Percentiles rank a stretch among this genome's conserved stretches.
phyloP scores from a whole-genome alignment of 208 protist species.

The Porcisia hertigi region DNA sequence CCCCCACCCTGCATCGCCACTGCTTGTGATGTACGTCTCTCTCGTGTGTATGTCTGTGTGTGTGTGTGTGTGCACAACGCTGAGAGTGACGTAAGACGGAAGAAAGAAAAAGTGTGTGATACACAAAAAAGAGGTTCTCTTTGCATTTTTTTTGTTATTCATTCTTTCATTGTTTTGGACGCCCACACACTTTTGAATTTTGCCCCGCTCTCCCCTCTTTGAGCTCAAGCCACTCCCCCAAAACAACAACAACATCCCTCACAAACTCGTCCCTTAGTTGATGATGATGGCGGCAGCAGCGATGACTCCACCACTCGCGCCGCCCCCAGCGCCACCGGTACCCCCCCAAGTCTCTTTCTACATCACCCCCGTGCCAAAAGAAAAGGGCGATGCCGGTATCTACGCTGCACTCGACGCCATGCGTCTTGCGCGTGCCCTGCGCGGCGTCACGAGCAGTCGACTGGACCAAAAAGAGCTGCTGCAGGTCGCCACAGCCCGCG shows the following conservation, averaged over 20 bases:
- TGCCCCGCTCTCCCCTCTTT: too few species aligned
- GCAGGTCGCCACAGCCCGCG: slow-evolving; percentile 3
- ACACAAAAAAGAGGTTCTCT: background rate
- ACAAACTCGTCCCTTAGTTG: too few species aligned
- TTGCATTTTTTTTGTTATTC: background rate
- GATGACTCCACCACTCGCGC: background rate
- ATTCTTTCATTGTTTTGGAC: background rate
- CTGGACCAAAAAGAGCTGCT: slow-evolving; percentile 27
- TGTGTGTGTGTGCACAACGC: background rate
- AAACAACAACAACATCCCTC: too few species aligned
- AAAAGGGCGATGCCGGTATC: slow-evolving; percentile 76
- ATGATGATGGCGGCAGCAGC: background rate
- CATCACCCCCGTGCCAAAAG: slow-evolving; percentile 46
- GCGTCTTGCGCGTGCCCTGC: slow-evolving; percentile 55
- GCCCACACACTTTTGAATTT: background rate
- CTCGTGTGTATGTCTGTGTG: background rate
- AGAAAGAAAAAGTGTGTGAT: background rate
- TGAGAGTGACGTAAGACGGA: background rate
- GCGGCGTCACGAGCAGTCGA: slow-evolving; percentile 63
- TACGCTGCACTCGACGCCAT: slow-evolving; percentile 80
- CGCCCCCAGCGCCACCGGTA: background rate
- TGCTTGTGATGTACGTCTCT: background rate
- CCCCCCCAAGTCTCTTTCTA: slow-evolving; percentile 6
- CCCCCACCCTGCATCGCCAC: background rate
- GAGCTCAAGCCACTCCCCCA: too few species aligned